Percentiles rank a stretch among this genome's conserved stretches.
Evolutionary conservation across 352 stramenopile species (phyloP).

Genomic region (Globisporangium camurandrum): DNA sequence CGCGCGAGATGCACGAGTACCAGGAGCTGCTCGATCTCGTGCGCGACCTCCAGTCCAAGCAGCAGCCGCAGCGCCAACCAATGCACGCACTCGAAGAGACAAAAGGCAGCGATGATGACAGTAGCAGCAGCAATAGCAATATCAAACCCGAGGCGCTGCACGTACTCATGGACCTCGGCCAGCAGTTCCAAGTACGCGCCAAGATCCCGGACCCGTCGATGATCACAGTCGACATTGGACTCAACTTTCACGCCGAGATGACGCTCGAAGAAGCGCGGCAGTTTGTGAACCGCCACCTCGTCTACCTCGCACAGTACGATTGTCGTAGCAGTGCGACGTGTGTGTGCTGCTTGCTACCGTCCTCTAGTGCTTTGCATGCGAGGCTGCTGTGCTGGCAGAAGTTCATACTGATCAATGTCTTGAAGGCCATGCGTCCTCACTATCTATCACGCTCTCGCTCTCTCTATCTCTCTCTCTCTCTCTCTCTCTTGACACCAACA

Average conservation of each 20-base stretch:
- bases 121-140: not conserved
- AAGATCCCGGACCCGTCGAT: conserved; percentile 53
- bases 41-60: conserved; percentile 19
- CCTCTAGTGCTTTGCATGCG: too few relatives aligned
- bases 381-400: too few relatives aligned
- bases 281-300: conserved; percentile 51
- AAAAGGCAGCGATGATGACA: not conserved
- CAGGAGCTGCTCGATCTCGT: conserved; percentile 40
- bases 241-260: conserved; percentile 79
- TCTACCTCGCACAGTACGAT: conserved; percentile 44
- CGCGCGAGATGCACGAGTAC: conserved; percentile 16
- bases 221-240: conserved; percentile 59
- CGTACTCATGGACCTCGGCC: conserved; percentile 60
- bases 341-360: too few relatives aligned
- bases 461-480: not conserved
- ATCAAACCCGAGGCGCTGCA: conserved; percentile 12
- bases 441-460: too few relatives aligned
- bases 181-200: conserved; percentile 65
- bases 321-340: too few relatives aligned
- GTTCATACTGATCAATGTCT: too few relatives aligned
- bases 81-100: conserved; percentile 5
- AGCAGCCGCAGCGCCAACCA: conserved; percentile 1
- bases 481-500: too few relatives aligned
- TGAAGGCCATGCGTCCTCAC: too few relatives aligned
- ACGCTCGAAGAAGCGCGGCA: conserved; percentile 43